Evolutionary conservation across 2,329 filamentous ascomycete genomes (phyloP), one percentile per base, ranked within the genome.

Genomic region (Arthrobotrys entomopaga): DNA sequence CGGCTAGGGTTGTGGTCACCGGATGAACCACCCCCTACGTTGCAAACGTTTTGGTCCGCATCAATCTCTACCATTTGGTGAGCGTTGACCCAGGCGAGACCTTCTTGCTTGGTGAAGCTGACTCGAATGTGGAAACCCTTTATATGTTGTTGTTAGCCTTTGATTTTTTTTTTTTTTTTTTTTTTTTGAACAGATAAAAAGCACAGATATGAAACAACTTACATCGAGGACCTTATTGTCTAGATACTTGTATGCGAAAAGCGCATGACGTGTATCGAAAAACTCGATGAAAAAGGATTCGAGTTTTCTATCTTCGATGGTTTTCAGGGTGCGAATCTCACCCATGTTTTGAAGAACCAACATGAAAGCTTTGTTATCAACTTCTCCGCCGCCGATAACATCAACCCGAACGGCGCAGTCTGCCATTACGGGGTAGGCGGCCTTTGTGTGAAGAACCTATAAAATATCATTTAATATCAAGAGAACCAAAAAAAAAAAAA

Each of bases 11-110:
- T 82, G 40, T 84, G 82, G 43, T 81, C 79, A 70, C 83, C 2
- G 60, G 82, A 82, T 48, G 64, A 59, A 1, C 60, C 60, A 34
- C 56, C 84, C 16, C 84, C 83, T 77, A 89, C 89, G n/a, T 85
- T 84, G 65, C 83, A 82, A 54, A 87, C 83, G 74, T 89, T 87
- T 3, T 90, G 88, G 22, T 87, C 84, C 67, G 89, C 90, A 78
- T 89, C 87, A 72, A 76, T 73, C 11, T 77, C 72, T 16, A 76
- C 60, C 48, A 78, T 76, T 40, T 77, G 77, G 11, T 71, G 63
- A 29, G 79, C 76, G 50, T 76, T 77, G 10, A 78, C 64, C 52
- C 78, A 57, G 48, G 64, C 60, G 50, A 63, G 63, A 6, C 75
- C 76, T 4, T 54, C 49, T 65, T 53, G 77, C 63, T 74, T 77